These are phyloP conservation scores for Pseudonectria buxi DNA, from an alignment of 2,329 filamentous ascomycete species.

Conservation along the genomic window DNA sequence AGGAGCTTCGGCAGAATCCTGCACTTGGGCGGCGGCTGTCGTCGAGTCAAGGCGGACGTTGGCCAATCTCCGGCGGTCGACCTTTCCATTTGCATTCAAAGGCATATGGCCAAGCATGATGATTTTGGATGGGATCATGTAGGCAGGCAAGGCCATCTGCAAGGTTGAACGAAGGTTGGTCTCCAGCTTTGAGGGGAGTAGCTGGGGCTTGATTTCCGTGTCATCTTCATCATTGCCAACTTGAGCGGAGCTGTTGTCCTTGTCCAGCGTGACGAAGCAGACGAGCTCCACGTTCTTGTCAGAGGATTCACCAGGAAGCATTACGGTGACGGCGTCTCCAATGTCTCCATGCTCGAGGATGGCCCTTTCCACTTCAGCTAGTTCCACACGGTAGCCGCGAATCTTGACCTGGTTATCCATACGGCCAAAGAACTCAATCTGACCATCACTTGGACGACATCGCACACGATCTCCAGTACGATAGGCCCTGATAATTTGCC, in stretches of 20 bases:
- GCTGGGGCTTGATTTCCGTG: not conserved
- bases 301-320: not conserved
- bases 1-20: too few relatives aligned
- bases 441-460: constrained; percentile 7
- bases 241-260: too few relatives aligned
- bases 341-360: not conserved
- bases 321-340: constrained; percentile 3
- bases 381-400: constrained; percentile 19
- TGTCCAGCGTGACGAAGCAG: too few relatives aligned
- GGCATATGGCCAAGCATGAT: constrained; percentile 18
- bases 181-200: not conserved
- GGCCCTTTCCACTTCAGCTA: not conserved
- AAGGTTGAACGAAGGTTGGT: constrained; percentile 7
- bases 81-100: constrained; percentile 19
- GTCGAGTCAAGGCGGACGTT: too few relatives aligned
- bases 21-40: too few relatives aligned
- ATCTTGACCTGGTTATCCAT: constrained; percentile 21
- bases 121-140: constrained; percentile 21
- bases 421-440: constrained; percentile 18
- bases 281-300: constrained; percentile 11
- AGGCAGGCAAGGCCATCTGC: constrained; percentile 1
- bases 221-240: not conserved
- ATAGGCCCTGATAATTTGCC: constrained; percentile 7
- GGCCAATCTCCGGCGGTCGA: constrained; percentile 6
- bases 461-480: constrained; percentile 17